phyloP scores from a whole-genome alignment of 1,284 basidiomycete genomes.

The Pascua sp. region DNA sequence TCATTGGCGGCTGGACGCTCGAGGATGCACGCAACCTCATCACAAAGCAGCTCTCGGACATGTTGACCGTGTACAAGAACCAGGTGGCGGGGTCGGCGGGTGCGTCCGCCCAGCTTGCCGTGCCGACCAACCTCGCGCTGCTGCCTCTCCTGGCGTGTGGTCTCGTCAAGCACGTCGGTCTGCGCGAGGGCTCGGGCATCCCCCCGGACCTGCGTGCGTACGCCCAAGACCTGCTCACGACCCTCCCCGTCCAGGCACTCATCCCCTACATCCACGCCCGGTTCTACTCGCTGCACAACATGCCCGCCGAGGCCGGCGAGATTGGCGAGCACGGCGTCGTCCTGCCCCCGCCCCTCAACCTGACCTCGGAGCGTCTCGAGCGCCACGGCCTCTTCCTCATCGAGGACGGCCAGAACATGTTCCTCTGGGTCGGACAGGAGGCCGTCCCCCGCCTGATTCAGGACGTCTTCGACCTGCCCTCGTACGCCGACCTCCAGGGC shows the following conservation, averaged over 20 bases:
- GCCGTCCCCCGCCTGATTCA: conserved; percentile 89
- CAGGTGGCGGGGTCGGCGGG: conserved; percentile 93
- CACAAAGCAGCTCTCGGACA: conserved; percentile 84
- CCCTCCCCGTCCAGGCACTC: conserved; percentile 83
- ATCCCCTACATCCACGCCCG: conserved; percentile 91
- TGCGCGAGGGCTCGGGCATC: conserved; percentile 92
- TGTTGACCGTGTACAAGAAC: conserved; percentile 87
- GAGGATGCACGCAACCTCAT: conserved; percentile 92
- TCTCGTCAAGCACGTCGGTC: conserved; percentile 89
- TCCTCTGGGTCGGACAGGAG: conserved; percentile 95
- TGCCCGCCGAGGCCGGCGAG: conserved; percentile 56
- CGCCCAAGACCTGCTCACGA: conserved; percentile 86
- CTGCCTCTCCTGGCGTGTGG: conserved; percentile 85
- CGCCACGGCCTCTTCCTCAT: conserved; percentile 94
- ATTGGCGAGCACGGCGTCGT: conserved; percentile 42
- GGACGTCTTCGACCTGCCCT: conserved; percentile 91
- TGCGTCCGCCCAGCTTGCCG: conserved; percentile 87
- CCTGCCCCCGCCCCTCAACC: conserved; percentile 64
- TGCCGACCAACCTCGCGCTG: conserved; percentile 90
- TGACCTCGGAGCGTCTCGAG: conserved; percentile 89
- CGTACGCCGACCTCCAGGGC: conserved; percentile 80
- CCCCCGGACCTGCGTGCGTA: conserved; percentile 94
- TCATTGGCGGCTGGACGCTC: conserved; percentile 68
- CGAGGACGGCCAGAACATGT: conserved; percentile 96
- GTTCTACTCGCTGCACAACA: conserved; percentile 96